phyloP scores from a whole-genome alignment of 2,329 filamentous ascomycete genomes.

The Ascochyta rabiei region DNA sequence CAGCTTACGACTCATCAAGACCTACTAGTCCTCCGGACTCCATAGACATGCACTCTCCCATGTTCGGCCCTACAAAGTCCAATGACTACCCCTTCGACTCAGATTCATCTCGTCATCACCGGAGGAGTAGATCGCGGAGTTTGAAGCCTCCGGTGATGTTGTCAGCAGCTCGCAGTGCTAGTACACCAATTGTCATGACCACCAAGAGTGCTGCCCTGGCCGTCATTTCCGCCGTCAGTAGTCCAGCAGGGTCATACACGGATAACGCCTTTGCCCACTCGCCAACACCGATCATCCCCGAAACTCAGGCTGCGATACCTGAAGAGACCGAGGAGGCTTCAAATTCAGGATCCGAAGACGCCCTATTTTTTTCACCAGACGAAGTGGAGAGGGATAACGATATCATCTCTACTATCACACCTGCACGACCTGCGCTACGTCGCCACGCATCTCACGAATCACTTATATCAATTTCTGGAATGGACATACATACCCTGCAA shows the following conservation, averaged over 20 bases:
- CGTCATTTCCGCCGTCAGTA: constrained; percentile 41
- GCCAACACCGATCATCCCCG: constrained; percentile 24
- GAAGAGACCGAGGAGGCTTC: constrained; percentile 44
- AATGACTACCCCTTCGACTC: constrained; percentile 29
- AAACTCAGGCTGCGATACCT: constrained; percentile 40
- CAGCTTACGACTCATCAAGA: constrained; percentile 68
- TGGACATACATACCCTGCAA: constrained; percentile 87
- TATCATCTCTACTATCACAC: constrained; percentile 35
- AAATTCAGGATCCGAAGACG: constrained; percentile 17
- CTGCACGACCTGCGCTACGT: constrained; percentile 58
- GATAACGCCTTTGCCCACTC: constrained; percentile 40
- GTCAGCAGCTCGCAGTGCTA: constrained; percentile 39
- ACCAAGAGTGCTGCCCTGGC: constrained; percentile 44
- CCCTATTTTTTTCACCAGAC: constrained; percentile 31
- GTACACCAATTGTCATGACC: constrained; percentile 41
- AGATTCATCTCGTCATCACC: constrained; percentile 23
- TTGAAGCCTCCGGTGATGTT: constrained; percentile 40
- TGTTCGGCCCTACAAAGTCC: constrained; percentile 57
- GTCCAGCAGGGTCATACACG: constrained; percentile 39
- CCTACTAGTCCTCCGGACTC: constrained; percentile 81
- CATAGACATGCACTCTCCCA: constrained; percentile 62
- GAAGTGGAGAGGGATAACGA: constrained; percentile 41
- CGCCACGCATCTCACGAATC: constrained; percentile 83
- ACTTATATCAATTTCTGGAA: constrained; percentile 81
- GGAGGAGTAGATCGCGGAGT: constrained; percentile 32